phyloP scores from a whole-genome alignment of 2,329 filamentous ascomycete species.

The Ophiostoma populinum region DNA sequence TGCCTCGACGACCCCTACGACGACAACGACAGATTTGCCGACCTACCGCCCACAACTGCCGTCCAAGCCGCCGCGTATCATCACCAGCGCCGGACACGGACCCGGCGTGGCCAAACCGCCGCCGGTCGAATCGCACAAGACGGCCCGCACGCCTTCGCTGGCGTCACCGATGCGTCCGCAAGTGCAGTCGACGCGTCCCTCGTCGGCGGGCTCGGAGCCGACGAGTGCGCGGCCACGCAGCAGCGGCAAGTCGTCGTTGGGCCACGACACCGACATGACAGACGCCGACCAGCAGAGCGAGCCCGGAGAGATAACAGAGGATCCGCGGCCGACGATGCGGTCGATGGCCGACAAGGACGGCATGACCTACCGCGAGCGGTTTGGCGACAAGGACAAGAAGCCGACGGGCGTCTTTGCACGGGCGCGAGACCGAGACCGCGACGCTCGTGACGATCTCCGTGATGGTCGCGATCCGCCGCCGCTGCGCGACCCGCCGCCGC shows the following conservation, averaged over 20 bases:
- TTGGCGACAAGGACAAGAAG: constrained; percentile 4
- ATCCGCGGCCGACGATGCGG: constrained; percentile 9
- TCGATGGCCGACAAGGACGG: neutral
- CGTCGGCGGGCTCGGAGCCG: constrained; percentile 22
- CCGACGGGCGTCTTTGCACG: constrained; percentile 5
- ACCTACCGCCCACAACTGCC: too few relatives aligned
- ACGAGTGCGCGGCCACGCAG: constrained; percentile 31
- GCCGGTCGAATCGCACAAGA: constrained; percentile 31
- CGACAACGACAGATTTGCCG: too few relatives aligned
- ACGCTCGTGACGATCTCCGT: too few relatives aligned
- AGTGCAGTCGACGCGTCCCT: constrained; percentile 18
- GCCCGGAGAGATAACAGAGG: constrained; percentile 27
- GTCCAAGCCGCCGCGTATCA: constrained; percentile 18
- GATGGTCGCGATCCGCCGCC: too few relatives aligned
- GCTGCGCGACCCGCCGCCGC: too few relatives aligned
- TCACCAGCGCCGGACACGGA: constrained; percentile 27
- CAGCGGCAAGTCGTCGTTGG: constrained; percentile 30
- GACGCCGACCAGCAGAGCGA: constrained; percentile 25
- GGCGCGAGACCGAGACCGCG: constrained; percentile 1
- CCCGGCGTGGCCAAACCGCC: constrained; percentile 25
- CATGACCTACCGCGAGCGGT: neutral
- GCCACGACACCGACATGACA: constrained; percentile 17
- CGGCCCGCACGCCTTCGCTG: constrained; percentile 32
- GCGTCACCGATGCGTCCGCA: constrained; percentile 22
- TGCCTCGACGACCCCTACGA: too few relatives aligned